A percentile compares a stretch with the other conserved stretches of the same genome.
phyloP scores from a whole-genome alignment of 805 yeast genomes.

The Candida mattraensis region DNA sequence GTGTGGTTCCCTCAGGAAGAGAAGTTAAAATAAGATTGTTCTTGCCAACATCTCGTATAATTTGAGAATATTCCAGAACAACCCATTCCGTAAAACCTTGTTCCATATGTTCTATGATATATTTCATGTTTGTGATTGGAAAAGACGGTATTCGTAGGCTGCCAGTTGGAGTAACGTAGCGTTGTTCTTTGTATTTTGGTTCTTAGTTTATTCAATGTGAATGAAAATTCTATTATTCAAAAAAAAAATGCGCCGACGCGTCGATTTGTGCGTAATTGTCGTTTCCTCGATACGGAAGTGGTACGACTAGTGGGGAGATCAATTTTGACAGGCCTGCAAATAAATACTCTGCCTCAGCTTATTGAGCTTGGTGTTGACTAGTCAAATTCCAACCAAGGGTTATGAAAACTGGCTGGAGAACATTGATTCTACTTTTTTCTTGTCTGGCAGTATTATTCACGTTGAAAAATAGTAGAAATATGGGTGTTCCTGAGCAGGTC shows the following conservation, averaged over 20 bases:
- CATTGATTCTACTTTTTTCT: too few relatives aligned
- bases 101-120: slow-evolving; percentile 97
- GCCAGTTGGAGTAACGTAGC: too few relatives aligned
- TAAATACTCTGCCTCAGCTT: background rate
- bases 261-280: too few relatives aligned
- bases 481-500: slow-evolving; percentile 27
- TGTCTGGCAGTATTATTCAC: too few relatives aligned
- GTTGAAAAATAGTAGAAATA: too few relatives aligned
- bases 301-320: background rate
- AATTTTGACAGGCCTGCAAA: too few relatives aligned
- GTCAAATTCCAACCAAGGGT: too few relatives aligned
- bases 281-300: too few relatives aligned
- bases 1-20: slow-evolving; percentile 62
- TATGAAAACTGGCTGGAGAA: too few relatives aligned
- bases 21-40: slow-evolving; percentile 77
- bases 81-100: slow-evolving; percentile 98
- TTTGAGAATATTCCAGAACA: slow-evolving; percentile 77
- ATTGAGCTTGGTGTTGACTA: background rate
- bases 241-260: too few relatives aligned
- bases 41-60: slow-evolving; percentile 77
- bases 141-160: too few relatives aligned
- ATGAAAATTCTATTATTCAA: background rate
- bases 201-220: background rate
- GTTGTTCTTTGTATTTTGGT: too few relatives aligned
- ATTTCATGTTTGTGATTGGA: slow-evolving; percentile 60